Percentiles rank a stretch among this genome's conserved stretches.
Conservation (phyloP, 2,329 filamentous ascomycete genomes). For the Teratosphaeria destructans region DNA sequence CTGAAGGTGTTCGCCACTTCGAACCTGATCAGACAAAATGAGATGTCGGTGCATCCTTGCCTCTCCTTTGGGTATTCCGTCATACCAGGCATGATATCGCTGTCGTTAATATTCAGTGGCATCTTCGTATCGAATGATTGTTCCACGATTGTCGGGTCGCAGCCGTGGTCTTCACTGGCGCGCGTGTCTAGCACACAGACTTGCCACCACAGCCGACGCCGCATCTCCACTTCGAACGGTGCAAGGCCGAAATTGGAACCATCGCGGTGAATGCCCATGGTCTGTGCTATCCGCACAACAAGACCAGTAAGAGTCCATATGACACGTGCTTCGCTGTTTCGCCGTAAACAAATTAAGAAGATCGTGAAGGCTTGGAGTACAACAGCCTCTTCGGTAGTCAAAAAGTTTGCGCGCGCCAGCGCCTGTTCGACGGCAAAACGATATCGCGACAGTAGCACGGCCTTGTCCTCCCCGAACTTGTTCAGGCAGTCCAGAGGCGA, state of each 20-base stretch:
- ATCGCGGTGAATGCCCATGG: constrained; percentile 51
- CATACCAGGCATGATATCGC: constrained; percentile 41
- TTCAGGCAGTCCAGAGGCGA: constrained; percentile 36
- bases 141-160: constrained; percentile 49
- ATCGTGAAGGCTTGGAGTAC: constrained; percentile 53
- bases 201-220: constrained; percentile 51
- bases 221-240: constrained; percentile 52
- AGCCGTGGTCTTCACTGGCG: constrained; percentile 53
- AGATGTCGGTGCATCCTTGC: constrained; percentile 48
- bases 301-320: constrained; percentile 52
- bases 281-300: constrained; percentile 48
- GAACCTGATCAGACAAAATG: constrained; percentile 44
- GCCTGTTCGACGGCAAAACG: constrained; percentile 55
- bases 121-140: constrained; percentile 51
- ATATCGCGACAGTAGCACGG: constrained; percentile 42
- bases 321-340: constrained; percentile 39
- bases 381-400: constrained; percentile 51
- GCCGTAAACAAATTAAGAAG: constrained; percentile 48
- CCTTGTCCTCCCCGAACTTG: constrained; percentile 43
- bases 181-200: constrained; percentile 49
- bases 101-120: constrained; percentile 48
- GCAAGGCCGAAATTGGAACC: constrained; percentile 44
- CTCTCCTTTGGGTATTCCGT: constrained; percentile 38
- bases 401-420: constrained; percentile 50
- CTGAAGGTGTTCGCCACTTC: constrained; percentile 41